Conservation (phyloP, 371 early-diverging fungal genomes). For the Dentiscutata heterogama region DNA sequence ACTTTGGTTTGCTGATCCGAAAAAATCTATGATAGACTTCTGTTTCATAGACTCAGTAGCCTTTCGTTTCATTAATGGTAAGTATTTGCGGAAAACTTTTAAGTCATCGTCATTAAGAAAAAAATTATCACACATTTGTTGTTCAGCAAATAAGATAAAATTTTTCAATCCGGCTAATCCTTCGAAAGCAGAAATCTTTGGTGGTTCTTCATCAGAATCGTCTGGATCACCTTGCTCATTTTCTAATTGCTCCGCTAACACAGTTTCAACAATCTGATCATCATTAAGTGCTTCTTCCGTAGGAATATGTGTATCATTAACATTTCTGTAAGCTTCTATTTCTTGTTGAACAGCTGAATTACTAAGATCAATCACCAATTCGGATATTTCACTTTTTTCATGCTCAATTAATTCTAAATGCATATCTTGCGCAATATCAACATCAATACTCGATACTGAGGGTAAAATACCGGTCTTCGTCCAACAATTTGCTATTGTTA, state of each 20-base stretch:
- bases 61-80: neutral
- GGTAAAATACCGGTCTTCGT: neutral
- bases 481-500: neutral
- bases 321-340: neutral
- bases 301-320: neutral
- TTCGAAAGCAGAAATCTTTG: too few species aligned
- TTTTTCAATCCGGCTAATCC: neutral
- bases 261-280: neutral
- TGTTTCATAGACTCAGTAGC: neutral
- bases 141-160: neutral
- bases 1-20: neutral
- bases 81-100: neutral
- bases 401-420: neutral
- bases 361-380: neutral
- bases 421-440: neutral
- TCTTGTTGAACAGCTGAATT: neutral
- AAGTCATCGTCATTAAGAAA: neutral
- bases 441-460: neutral
- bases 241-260: neutral
- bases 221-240: neutral
- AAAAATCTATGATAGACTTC: neutral
- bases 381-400: neutral
- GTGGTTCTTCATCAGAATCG: too few species aligned
- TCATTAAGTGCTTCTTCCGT: neutral
- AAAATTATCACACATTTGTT: neutral